Base-by-base conservation (phyloP, 2,329 filamentous ascomycete species). In the Trichoderma semiorbis region DNA sequence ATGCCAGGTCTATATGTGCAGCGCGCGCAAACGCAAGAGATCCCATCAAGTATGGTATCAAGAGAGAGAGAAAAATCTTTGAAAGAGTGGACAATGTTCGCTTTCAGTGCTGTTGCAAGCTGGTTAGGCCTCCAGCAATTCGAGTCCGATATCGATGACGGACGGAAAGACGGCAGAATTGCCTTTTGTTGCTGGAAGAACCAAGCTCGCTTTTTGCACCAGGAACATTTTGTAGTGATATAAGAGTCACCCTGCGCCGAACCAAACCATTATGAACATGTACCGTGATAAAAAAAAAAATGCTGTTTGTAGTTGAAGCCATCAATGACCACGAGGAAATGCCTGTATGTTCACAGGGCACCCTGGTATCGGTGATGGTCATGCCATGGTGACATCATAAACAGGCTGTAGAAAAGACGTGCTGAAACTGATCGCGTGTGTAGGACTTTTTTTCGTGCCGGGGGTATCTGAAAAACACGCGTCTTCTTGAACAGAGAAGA, bases 381-480 rank as follows among this genome's bases (percentile, higher is more conserved):
- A 43, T 53, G 39, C 32, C 36, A 34, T 68, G 70, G 39, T 57
- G 70, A 21, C 70, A 68, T 61, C 43, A 47, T 47, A 47, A 63
- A 67, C 30, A 43, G 50, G 70, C 65, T 69, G 57, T 70, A 74
- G 71, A 74, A 72, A 66, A 73, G 58, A 70, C 58, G 68, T 70
- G 76, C 74, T 74, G 71, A 71, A 72, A 72, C 61, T 78, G 74
- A 76, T 77, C 70, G 75, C 75, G 73, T 77, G 74, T 69, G 66
- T 61, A 69, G 78, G 77, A 74, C 50, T 77, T 77, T 77, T 80
- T 80, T 77, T 81, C 80, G 79, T 81, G 78, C 75, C 77, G 77
- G 80, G 79, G 80, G 81, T 83, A 82, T 82, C 80, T 80, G 79
- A 80, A 78, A 68, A 75, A 78, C 78, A 77, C 78, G 73, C 75